A percentile compares a stretch with the other conserved stretches of the same genome.
phyloP scores from a whole-genome alignment of 495 filamentous ascomycete species.

The Podospora pseudopauciseta region DNA sequence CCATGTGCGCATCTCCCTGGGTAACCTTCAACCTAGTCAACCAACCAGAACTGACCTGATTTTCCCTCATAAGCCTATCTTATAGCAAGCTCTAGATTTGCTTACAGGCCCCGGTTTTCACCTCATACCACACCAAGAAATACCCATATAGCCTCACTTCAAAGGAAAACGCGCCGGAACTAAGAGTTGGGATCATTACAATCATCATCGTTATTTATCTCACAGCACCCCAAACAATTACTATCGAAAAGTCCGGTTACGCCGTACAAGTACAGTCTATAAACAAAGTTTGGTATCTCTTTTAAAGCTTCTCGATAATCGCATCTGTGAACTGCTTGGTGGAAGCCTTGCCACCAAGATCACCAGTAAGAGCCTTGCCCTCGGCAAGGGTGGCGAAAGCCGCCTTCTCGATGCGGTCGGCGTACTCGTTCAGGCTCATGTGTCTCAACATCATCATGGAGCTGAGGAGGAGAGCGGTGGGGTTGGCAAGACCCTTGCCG shows the following conservation, averaged over 20 bases:
- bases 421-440: slow-evolving; percentile 86
- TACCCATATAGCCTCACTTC: too few relatives aligned
- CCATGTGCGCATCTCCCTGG: too few relatives aligned
- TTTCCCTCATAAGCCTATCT: too few relatives aligned
- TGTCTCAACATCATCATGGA: slow-evolving; percentile 99
- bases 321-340: slow-evolving; percentile 87
- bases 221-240: slow-evolving; percentile 15
- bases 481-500: slow-evolving; percentile 91
- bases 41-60: too few relatives aligned
- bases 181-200: slow-evolving; percentile 12
- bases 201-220: slow-evolving; percentile 17
- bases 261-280: slow-evolving; percentile 25
- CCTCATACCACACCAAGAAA: too few relatives aligned
- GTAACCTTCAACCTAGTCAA: too few relatives aligned
- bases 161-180: background rate
- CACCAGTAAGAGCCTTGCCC: slow-evolving; percentile 92
- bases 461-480: slow-evolving; percentile 84
- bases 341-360: slow-evolving; percentile 91
- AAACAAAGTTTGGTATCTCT: slow-evolving; percentile 8
- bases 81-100: too few relatives aligned
- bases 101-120: too few relatives aligned
- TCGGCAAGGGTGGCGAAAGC: slow-evolving; percentile 92
- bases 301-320: slow-evolving; percentile 77
- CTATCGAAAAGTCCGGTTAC: slow-evolving; percentile 11
- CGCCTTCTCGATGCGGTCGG: slow-evolving; percentile 83